These are phyloP conservation scores for Diaporthe citrichinensis DNA, from an alignment of 2,329 filamentous ascomycete genomes.

Conservation along the genomic window DNA sequence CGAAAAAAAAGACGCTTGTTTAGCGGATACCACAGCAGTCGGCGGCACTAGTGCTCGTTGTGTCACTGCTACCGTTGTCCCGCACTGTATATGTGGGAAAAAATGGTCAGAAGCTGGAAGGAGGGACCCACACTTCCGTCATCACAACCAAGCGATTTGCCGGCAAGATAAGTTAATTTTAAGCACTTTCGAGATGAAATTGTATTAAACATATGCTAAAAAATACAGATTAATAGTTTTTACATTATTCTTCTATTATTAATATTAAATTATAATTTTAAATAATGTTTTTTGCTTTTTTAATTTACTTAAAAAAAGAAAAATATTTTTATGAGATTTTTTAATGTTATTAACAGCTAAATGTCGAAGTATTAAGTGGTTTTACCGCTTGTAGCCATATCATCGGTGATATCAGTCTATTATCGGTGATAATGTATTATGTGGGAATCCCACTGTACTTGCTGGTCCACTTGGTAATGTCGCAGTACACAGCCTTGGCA, in stretches of 20 bases:
- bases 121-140: not conserved
- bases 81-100: slow-evolving; percentile 22
- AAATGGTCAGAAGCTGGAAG: not conserved
- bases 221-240: too few species aligned
- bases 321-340: too few species aligned
- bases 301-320: too few species aligned
- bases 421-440: too few species aligned
- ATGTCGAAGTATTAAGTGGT: too few species aligned
- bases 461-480: not conserved
- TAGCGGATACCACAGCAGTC: slow-evolving; percentile 15
- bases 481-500: not conserved
- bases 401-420: too few species aligned
- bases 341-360: too few species aligned
- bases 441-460: not conserved
- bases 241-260: too few species aligned
- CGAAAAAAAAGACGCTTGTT: slow-evolving; percentile 12
- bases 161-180: not conserved
- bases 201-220: fast-evolving
- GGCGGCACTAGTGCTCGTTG: not conserved
- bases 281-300: too few species aligned
- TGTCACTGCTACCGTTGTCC: not conserved
- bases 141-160: too few species aligned
- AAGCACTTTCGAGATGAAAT: not conserved
- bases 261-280: too few species aligned
- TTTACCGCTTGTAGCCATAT: too few species aligned